Base-by-base conservation (phyloP, 495 filamentous ascomycete genomes). In the Penicilliopsis zonata region DNA sequence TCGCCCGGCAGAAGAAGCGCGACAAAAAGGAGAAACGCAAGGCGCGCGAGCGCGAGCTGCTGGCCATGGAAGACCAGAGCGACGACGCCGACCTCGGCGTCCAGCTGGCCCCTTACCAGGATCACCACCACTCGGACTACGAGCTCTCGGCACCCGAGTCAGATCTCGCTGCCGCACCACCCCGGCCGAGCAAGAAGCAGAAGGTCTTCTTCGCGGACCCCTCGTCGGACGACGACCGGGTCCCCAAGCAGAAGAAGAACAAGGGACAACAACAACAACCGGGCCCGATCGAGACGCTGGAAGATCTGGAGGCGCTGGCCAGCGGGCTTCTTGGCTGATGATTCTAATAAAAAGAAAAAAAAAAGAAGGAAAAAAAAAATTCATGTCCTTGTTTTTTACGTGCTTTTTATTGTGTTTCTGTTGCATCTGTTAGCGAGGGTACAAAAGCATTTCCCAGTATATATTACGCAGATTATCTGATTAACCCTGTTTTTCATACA, bases 11-110 rank as follows among this genome's bases (percentile, higher is more conserved):
- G 50, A 87, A 88, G 67, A 72, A 69, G 49, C 74, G 71, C 47
- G 85, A 85, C 63, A 95, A 86, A 75, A 76, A 76, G 51, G 80
- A 85, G 59, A 88, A 82, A 69, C 69, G 73, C 49, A 92, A 82
- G 65, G 75, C 72, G 9, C 67, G 81, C 48, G 86, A 93, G 59
- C 57, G 63, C 37, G 61, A 58, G 19, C 38, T 56, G 9, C 23
- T 47, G 30, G 60, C 68, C 18, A 64, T 65, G 17, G 59, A 50
- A 26, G 64, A 58, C 2, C 42, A 54, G 12, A 4, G 4, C 31
- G 62, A 56, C 9, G 61, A 52, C 8, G 57, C 49, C 17, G 61
- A 57, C 16, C 38, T 27, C 7, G 57, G 46, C 33, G 69, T 65
- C 40, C 55, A 67, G 22, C 52, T 66, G 40, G 55, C 50, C 27